A percentile compares a stretch with the other conserved stretches of the same genome.
These are phyloP conservation scores for Pseudogymnoascus sp. DNA, from an alignment of 2,329 filamentous ascomycete genomes.

Conservation along the genomic window DNA sequence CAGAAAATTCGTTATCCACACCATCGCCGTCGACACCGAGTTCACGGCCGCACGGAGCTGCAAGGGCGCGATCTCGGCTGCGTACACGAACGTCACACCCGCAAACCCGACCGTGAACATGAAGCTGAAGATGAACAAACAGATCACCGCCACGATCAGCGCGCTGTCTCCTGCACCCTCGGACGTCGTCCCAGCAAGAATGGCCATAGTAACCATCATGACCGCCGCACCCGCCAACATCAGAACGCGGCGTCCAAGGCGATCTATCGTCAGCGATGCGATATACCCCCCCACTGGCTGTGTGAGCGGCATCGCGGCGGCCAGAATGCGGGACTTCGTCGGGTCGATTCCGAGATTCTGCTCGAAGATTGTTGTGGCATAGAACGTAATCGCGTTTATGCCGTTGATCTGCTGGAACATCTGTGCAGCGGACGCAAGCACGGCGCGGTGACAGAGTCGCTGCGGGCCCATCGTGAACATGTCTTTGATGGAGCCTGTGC, in stretches of 20 bases:
- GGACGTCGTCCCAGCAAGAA: conserved; percentile 34
- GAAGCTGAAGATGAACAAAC: conserved; percentile 19
- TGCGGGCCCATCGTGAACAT: conserved; percentile 41
- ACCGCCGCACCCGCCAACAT: conserved; percentile 61
- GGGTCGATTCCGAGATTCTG: conserved; percentile 39
- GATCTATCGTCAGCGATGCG: conserved; percentile 53
- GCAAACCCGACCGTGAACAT: conserved; percentile 22
- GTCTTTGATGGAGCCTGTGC: conserved; percentile 34
- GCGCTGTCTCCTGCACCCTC: conserved; percentile 16
- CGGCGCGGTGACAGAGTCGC: conserved; percentile 42
- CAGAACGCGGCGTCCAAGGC: conserved; percentile 59
- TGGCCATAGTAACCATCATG: conserved; percentile 56
- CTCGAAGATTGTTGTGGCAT: conserved; percentile 43
- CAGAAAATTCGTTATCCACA: conserved; percentile 10
- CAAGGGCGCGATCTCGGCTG: conserved; percentile 13
- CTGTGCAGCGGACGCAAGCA: conserved; percentile 40
- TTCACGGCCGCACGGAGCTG: conserved; percentile 33
- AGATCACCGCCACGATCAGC: conserved; percentile 15
- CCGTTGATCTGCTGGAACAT: conserved; percentile 43
- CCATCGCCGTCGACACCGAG: conserved; percentile 36
- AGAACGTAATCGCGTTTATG: conserved; percentile 35
- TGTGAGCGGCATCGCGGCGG: conserved; percentile 35
- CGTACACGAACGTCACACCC: conserved; percentile 16
- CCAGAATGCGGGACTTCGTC: conserved; percentile 44
- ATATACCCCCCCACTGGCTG: conserved; percentile 16